Conservation (phyloP, 1,284 basidiomycete genomes). For the Meripilus lineatus region DNA sequence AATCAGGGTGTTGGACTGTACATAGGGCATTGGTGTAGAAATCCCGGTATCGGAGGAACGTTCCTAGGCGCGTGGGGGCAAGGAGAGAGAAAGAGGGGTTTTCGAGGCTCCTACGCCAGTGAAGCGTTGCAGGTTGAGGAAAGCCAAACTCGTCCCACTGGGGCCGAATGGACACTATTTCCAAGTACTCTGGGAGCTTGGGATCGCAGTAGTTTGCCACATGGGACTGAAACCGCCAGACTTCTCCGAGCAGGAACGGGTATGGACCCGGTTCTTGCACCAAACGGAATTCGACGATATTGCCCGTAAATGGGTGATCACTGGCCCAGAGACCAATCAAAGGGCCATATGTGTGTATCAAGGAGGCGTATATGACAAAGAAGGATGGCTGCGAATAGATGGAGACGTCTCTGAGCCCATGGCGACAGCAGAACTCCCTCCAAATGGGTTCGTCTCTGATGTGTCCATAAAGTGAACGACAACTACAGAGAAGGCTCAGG, state of each 20-base stretch:
- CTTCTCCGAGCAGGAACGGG: conserved; percentile 16
- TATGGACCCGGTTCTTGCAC: conserved; percentile 3
- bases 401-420: conserved; percentile 3
- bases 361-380: conserved; percentile 16
- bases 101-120: not conserved
- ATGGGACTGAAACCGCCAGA: conserved; percentile 14
- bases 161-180: not conserved
- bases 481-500: conserved; percentile 19
- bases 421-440: conserved; percentile 11
- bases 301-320: conserved; percentile 19
- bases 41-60: not conserved
- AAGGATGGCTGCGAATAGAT: conserved; percentile 14
- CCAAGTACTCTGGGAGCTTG: not conserved
- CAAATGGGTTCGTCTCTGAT: conserved; percentile 20
- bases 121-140: not conserved
- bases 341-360: conserved; percentile 19
- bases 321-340: conserved; percentile 22
- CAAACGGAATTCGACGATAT: conserved; percentile 16
- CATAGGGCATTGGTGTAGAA: not conserved
- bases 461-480: conserved; percentile 14
- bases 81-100: not conserved
- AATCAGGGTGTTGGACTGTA: conserved; percentile 11
- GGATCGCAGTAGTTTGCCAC: conserved; percentile 2
- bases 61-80: not conserved
- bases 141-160: too few species aligned